These are phyloP conservation scores for Mucor piriformis DNA, from an alignment of 371 early-diverging fungal species.

Conservation along the genomic window DNA sequence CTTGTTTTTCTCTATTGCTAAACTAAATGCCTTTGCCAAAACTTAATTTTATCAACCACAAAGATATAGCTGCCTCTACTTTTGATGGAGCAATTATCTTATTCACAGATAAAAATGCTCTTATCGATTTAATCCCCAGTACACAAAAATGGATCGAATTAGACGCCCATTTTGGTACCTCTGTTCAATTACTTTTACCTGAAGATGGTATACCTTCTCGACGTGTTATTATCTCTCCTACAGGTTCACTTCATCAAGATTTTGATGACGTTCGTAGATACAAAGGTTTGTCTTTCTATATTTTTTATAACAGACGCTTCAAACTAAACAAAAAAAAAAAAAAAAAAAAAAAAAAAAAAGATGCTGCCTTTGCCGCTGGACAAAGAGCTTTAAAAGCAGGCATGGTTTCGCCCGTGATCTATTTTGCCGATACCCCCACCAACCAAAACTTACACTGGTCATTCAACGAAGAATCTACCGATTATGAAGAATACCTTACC, in stretches of 20 bases:
- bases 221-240: constrained; percentile 71
- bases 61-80: constrained; percentile 14
- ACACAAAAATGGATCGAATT: constrained; percentile 30
- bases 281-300: too few species aligned
- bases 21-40: neutral
- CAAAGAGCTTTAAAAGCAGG: constrained; percentile 70
- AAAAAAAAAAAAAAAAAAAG: constrained; percentile 6
- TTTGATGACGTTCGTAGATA: constrained; percentile 75
- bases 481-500: constrained; percentile 69
- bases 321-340: neutral
- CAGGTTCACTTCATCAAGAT: constrained; percentile 70
- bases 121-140: constrained; percentile 24
- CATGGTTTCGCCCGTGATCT: constrained; percentile 54
- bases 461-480: constrained; percentile 35
- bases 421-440: constrained; percentile 57
- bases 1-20: too few species aligned
- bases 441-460: constrained; percentile 27
- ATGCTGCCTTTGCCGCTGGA: constrained; percentile 68
- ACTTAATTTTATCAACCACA: neutral
- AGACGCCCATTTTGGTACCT: constrained; percentile 42
- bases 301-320: too few species aligned
- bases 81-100: constrained; percentile 34
- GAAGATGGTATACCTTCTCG: constrained; percentile 50
- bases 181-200: constrained; percentile 36
- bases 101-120: constrained; percentile 36